Conservation (phyloP, 2,329 filamentous ascomycete species). For the Periglandula ipomoeae region DNA sequence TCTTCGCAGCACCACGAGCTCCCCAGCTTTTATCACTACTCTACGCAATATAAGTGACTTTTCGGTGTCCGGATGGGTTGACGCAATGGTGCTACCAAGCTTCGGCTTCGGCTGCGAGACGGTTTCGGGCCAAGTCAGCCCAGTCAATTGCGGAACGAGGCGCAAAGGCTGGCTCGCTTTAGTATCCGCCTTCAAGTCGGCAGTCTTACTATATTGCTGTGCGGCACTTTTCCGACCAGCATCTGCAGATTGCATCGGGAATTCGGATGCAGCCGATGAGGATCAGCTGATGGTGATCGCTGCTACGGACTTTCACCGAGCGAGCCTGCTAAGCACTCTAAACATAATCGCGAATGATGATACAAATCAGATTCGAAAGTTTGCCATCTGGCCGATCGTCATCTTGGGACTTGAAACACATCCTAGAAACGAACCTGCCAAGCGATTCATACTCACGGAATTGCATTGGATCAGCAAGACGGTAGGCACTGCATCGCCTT, state of each 20-base stretch:
- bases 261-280: too few relatives aligned
- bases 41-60: neutral
- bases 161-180: neutral
- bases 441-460: conserved; percentile 10
- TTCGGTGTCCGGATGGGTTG: neutral
- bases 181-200: neutral
- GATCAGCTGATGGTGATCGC: too few relatives aligned
- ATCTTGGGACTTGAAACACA: conserved; percentile 16
- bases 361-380: conserved; percentile 9
- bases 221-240: neutral
- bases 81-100: neutral
- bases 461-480: conserved; percentile 12
- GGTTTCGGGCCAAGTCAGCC: too few relatives aligned
- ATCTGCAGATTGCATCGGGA: too few relatives aligned
- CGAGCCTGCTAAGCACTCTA: conserved; percentile 8
- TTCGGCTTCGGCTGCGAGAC: too few relatives aligned
- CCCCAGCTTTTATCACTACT: neutral
- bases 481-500: conserved; percentile 12
- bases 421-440: conserved; percentile 6
- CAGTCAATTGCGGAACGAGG: too few relatives aligned
- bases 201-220: neutral
- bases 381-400: conserved; percentile 17
- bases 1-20: neutral
- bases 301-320: neutral
- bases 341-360: conserved; percentile 3